phyloP scores from a whole-genome alignment of 768 basidiomycete genomes.

The Rhizopogon vulgaris region DNA sequence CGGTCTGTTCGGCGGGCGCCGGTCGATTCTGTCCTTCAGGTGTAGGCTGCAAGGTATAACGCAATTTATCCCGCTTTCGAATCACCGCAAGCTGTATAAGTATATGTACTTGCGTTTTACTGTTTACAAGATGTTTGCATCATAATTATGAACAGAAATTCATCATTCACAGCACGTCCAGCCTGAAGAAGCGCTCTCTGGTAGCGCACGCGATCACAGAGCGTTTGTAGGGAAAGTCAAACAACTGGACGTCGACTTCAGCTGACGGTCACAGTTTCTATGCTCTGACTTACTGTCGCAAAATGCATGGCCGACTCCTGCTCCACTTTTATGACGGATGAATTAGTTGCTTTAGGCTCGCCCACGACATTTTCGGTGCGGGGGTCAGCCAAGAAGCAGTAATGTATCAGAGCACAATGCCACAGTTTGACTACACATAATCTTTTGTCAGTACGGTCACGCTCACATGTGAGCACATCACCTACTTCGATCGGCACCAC shows the following conservation, averaged over 20 bases:
- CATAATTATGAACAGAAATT: not conserved
- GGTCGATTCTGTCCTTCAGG: too few species aligned
- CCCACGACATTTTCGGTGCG: slow-evolving; percentile 35
- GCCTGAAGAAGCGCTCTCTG: slow-evolving; percentile 19
- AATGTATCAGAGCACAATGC: slow-evolving; percentile 31
- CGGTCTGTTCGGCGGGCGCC: too few species aligned
- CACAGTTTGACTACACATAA: slow-evolving; percentile 10
- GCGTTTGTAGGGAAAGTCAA: slow-evolving; percentile 22
- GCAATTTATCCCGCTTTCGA: not conserved
- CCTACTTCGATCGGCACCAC: slow-evolving; percentile 37
- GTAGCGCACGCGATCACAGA: slow-evolving; percentile 9
- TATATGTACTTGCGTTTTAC: not conserved
- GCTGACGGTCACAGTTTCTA: too few species aligned
- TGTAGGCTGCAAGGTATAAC: not conserved
- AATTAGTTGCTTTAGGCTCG: slow-evolving; percentile 34
- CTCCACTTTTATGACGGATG: slow-evolving; percentile 21
- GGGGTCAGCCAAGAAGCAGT: slow-evolving; percentile 37
- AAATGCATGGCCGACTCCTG: slow-evolving; percentile 15
- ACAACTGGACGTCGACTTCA: slow-evolving; percentile 9
- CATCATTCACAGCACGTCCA: slow-evolving; percentile 13
- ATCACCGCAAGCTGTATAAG: too few species aligned
- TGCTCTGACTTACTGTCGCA: slow-evolving; percentile 9
- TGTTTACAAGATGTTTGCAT: not conserved
- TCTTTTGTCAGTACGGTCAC: not conserved
- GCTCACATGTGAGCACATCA: slow-evolving; percentile 1